These are phyloP conservation scores for Melaleuca quinquenervia DNA, from an alignment of 345 rosid genomes.

Conservation along the genomic window DNA sequence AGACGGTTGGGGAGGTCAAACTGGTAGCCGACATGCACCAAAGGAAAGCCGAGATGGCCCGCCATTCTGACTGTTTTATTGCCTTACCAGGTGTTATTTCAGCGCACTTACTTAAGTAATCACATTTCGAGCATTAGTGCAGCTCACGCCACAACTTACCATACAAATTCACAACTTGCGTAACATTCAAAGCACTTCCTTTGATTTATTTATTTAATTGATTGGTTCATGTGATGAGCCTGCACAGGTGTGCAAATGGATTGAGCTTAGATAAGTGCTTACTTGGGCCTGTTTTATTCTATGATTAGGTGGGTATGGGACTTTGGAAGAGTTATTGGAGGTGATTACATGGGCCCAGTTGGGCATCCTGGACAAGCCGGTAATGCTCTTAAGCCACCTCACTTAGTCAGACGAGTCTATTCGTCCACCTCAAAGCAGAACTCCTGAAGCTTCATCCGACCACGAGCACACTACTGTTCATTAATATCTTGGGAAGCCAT, in stretches of 20 bases:
- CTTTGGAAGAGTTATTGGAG: conserved; percentile 34
- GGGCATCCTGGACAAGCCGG: conserved; percentile 44
- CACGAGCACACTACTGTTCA: not conserved
- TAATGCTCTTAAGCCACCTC: not conserved
- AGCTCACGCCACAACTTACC: too few species aligned
- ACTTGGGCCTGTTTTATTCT: not conserved
- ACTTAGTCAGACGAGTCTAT: not conserved
- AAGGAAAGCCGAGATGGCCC: conserved; percentile 42
- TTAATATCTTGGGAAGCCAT: not conserved
- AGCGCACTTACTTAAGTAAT: not conserved
- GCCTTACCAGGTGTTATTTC: conserved; percentile 29
- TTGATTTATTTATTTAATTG: not conserved
- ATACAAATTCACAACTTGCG: not conserved
- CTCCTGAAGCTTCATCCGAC: not conserved
- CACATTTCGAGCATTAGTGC: too few species aligned
- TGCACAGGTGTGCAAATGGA: too few species aligned
- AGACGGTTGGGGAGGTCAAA: conserved; percentile 43
- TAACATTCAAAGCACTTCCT: not conserved
- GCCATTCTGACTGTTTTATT: conserved; percentile 38
- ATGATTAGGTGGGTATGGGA: conserved; percentile 33
- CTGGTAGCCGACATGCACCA: conserved; percentile 41
- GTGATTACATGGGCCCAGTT: conserved; percentile 42
- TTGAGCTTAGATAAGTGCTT: too few species aligned
- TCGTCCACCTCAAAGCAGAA: not conserved
- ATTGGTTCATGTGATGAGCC: not conserved